phyloP scores from a whole-genome alignment of 495 filamentous ascomycete genomes.

The Tuber magnatum region DNA sequence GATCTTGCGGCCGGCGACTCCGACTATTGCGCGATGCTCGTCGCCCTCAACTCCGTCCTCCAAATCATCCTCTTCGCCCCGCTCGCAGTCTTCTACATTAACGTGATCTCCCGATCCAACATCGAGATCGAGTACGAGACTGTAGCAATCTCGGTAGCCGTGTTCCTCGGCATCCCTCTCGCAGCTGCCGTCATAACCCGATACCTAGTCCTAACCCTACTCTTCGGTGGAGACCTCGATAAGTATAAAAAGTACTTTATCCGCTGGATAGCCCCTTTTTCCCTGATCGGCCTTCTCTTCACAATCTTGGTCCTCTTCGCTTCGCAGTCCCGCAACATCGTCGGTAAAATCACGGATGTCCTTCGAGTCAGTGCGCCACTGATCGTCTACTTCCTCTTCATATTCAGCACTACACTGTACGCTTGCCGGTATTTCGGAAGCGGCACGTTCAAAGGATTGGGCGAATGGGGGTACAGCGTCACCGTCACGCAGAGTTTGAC shows the following conservation, averaged over 20 bases:
- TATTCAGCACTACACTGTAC: constrained; percentile 64
- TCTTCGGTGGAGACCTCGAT: constrained; percentile 51
- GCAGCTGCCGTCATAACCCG: constrained; percentile 72
- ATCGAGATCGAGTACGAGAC: constrained; percentile 57
- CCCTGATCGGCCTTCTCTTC: constrained; percentile 74
- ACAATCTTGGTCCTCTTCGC: constrained; percentile 83
- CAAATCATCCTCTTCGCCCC: constrained; percentile 86
- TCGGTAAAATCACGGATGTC: constrained; percentile 76
- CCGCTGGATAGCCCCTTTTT: constrained; percentile 62
- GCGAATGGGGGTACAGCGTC: constrained; percentile 60
- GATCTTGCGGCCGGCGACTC: constrained; percentile 67
- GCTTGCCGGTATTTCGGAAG: constrained; percentile 35
- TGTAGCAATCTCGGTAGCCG: constrained; percentile 72
- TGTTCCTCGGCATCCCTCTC: constrained; percentile 80
- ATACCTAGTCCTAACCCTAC: constrained; percentile 42
- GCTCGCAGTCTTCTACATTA: constrained; percentile 68
- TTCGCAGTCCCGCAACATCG: constrained; percentile 68
- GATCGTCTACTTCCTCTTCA: constrained; percentile 67
- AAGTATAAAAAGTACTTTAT: constrained; percentile 67
- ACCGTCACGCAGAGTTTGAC: constrained; percentile 82
- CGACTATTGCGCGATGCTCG: constrained; percentile 85
- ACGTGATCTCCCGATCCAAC: constrained; percentile 52
- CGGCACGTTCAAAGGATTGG: constrained; percentile 23
- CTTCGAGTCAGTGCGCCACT: constrained; percentile 72
- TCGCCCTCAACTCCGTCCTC: constrained; percentile 77